These are phyloP conservation scores for Penicillium cataractarum DNA, from an alignment of 495 filamentous ascomycete genomes.

Conservation along the genomic window DNA sequence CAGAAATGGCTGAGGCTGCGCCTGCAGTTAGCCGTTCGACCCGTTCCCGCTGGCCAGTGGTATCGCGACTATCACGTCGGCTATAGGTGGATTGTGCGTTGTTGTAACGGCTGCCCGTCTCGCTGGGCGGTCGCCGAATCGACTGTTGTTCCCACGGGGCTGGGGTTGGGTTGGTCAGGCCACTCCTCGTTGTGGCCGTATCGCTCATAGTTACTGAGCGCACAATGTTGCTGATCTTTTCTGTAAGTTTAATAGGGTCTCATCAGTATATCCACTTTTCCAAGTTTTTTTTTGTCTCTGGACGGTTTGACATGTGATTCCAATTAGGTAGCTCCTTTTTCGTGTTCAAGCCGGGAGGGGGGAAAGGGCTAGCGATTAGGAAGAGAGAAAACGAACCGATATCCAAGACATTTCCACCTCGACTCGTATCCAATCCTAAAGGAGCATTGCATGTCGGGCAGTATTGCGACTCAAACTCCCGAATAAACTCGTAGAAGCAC, in stretches of 20 bases:
- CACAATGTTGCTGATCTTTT: slow-evolving; percentile 94
- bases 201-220: slow-evolving; percentile 78
- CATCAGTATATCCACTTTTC: background rate
- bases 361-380: background rate
- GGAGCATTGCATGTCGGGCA: slow-evolving; percentile 96
- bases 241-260: slow-evolving; percentile 47
- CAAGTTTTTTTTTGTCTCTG: background rate
- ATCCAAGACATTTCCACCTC: slow-evolving; percentile 92
- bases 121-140: slow-evolving; percentile 51
- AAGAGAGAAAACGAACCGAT: slow-evolving; percentile 68
- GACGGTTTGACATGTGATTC: background rate
- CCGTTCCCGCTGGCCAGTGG: slow-evolving; percentile 51
- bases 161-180: slow-evolving; percentile 58
- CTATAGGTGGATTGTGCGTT: slow-evolving; percentile 34
- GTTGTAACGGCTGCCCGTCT: slow-evolving; percentile 45
- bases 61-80: slow-evolving; percentile 61
- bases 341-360: background rate
- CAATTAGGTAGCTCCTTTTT: background rate
- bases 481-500: slow-evolving; percentile 98
- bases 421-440: slow-evolving; percentile 88
- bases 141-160: slow-evolving; percentile 62
- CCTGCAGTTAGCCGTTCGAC: slow-evolving; percentile 62
- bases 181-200: slow-evolving; percentile 50
- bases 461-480: slow-evolving; percentile 91
- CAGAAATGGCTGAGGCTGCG: slow-evolving; percentile 31